Percentiles rank a stretch among this genome's conserved stretches.
Conservation (phyloP, 2,329 filamentous ascomycete species). For the Clathrospora elynae region DNA sequence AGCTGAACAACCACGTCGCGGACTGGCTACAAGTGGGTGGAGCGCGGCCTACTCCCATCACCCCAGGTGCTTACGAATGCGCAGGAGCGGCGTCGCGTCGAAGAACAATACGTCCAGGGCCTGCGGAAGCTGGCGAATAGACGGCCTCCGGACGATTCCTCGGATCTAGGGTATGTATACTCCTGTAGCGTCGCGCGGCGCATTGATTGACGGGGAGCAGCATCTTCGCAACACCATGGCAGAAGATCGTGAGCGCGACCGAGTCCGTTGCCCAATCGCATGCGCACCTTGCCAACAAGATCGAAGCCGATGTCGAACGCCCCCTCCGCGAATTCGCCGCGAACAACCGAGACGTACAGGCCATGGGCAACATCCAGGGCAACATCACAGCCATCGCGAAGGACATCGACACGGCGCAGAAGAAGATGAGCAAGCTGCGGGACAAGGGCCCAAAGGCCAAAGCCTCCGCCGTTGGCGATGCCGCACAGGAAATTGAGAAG, state of each 20-base stretch:
- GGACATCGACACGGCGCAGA: constrained; percentile 82
- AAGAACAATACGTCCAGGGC: constrained; percentile 84
- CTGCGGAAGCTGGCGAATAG: constrained; percentile 80
- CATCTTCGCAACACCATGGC: constrained; percentile 89
- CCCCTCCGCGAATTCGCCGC: constrained; percentile 77
- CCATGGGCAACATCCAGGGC: constrained; percentile 78
- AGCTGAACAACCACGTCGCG: constrained; percentile 86
- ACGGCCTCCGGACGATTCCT: constrained; percentile 73
- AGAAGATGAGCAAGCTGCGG: constrained; percentile 81
- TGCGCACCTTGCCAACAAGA: constrained; percentile 75
- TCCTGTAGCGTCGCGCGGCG: neutral
- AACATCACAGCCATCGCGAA: constrained; percentile 82
- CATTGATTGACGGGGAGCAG: constrained; percentile 56
- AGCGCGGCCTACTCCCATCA: constrained; percentile 4
- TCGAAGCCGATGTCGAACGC: constrained; percentile 86
- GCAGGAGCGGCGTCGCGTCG: constrained; percentile 89
- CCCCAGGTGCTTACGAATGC: constrained; percentile 28
- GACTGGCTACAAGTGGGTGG: constrained; percentile 91
- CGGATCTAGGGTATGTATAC: constrained; percentile 79
- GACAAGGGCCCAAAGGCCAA: constrained; percentile 79
- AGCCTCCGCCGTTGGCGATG: constrained; percentile 76
- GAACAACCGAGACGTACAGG: constrained; percentile 75
- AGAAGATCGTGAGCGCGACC: constrained; percentile 79
- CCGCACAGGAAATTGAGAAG: constrained; percentile 73
- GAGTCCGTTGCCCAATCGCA: constrained; percentile 84